Evolutionary conservation across 78 protist genomes (phyloP), one percentile per base, ranked within the genome.

Genomic region (Mastigamoeba balamuthi): DNA sequence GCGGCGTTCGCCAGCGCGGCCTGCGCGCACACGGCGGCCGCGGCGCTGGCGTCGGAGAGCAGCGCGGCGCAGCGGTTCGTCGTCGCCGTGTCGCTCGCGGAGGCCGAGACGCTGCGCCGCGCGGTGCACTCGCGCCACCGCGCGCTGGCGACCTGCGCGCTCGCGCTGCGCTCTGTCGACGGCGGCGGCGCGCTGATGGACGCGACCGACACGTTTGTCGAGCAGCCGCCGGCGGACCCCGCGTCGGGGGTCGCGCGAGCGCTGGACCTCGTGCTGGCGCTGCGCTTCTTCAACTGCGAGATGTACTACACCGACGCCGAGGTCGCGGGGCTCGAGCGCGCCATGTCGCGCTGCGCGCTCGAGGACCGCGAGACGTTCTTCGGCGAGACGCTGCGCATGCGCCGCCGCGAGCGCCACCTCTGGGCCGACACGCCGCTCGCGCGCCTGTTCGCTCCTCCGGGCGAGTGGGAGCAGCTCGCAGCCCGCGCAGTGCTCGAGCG

Each of bases 91-190:
- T 44, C 86, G n/a, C 76, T 88, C 23, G 86, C 78, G 0, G 92
- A 88, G 73, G 92, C 85, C 1, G 88, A 88, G 66, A 81, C 88
- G 7, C 0, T 88, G 6, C 81, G 88, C 0, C 10, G 76, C 17
- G 8, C 69, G 17, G 0, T 87, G 33, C 92, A 87, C 82, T 48
- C 58, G 17, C 17, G 58, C 17, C 58, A 48, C 58, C 17, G 17
- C 17, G 17, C 17, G 17, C 58, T 48, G 17, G 58, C 17, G 17
- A 17, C 17, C 17, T 17, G 33, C 33, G 17, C 58, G 58, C 17
- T 48, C 33, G 58, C 58, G 17, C 58, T 48, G 33, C 58, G 17
- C 58, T 48, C 58, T 17, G 17, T 48, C 17, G 17, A n/a, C n/a
- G n/a, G n/a, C n/a, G n/a, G n/a, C n/a, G n/a, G n/a, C n/a, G n/a